These are phyloP conservation scores for Ophiosphaerella herpotricha DNA, from an alignment of 2,329 filamentous ascomycete species.

Conservation along the genomic window DNA sequence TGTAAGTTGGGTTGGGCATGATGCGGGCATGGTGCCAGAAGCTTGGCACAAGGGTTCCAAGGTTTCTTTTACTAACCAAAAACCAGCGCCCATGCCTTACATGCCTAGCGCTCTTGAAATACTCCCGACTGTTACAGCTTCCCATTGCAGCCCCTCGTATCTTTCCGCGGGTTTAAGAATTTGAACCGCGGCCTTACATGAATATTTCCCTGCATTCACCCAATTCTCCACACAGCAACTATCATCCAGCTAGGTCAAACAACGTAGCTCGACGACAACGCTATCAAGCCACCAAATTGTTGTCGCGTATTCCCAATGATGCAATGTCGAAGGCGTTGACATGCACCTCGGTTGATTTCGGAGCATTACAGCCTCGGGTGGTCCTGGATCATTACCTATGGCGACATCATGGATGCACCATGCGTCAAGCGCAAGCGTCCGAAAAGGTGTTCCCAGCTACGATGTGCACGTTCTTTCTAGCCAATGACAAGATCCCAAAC, in stretches of 20 bases:
- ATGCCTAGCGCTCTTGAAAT: constrained; percentile 12
- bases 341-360: constrained; percentile 23
- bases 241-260: constrained; percentile 4
- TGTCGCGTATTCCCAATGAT: constrained; percentile 27
- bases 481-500: constrained; percentile 43
- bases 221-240: neutral
- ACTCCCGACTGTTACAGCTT: neutral
- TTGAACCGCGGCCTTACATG: too few species aligned
- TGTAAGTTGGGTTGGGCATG: neutral
- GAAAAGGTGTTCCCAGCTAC: constrained; percentile 13
- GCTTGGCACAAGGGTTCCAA: constrained; percentile 24
- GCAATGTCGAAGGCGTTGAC: constrained; percentile 18
- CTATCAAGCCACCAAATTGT: constrained; percentile 19
- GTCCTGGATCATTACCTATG: constrained; percentile 27
- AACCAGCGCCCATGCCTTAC: constrained; percentile 17
- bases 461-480: constrained; percentile 21
- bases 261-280: constrained; percentile 12
- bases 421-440: constrained; percentile 22
- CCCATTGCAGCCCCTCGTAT: neutral
- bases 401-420: constrained; percentile 28
- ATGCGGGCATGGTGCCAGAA: constrained; percentile 8
- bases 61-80: constrained; percentile 27
- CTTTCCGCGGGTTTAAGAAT: too few species aligned
- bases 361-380: constrained; percentile 25
- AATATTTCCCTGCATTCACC: too few species aligned